Evolutionary conservation across 192 early-diverging fungal species (phyloP).

Genomic region (Backusella psychrophila): DNA sequence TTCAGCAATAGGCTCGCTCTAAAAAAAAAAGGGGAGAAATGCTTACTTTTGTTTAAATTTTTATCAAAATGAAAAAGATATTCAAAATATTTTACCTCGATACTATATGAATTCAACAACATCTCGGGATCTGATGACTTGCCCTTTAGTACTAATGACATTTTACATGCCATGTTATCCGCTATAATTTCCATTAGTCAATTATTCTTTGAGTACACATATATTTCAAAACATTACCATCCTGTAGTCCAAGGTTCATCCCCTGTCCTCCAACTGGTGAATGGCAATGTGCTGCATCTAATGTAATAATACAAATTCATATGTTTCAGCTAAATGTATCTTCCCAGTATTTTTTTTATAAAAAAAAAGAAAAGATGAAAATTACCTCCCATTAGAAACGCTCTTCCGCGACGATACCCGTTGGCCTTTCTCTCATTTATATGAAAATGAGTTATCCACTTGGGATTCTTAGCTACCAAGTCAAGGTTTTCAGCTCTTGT

Average conservation of each 20-base stretch:
- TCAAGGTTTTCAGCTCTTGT: background rate
- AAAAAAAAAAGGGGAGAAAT: background rate
- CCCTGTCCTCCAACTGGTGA: slow-evolving; percentile 40
- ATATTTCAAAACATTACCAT: slow-evolving; percentile 25
- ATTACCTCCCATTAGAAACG: slow-evolving; percentile 29
- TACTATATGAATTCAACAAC: slow-evolving; percentile 37
- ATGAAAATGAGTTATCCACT: slow-evolving; percentile 23
- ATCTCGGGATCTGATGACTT: slow-evolving; percentile 21
- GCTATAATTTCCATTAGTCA: slow-evolving; percentile 14
- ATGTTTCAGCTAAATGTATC: background rate
- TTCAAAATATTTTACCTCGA: slow-evolving; percentile 15
- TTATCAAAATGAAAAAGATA: too few species aligned
- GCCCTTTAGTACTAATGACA: slow-evolving; percentile 37
- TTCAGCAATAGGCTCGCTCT: slow-evolving; percentile 8
- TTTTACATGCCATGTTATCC: slow-evolving; percentile 46
- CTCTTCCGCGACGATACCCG: slow-evolving; percentile 16
- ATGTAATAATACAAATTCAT: background rate
- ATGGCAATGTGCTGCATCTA: slow-evolving; percentile 40
- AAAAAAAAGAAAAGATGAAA: background rate
- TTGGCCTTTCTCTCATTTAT: slow-evolving; percentile 34
- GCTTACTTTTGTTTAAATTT: background rate
- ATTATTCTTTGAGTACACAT: background rate
- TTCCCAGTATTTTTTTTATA: background rate
- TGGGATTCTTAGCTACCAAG: background rate
- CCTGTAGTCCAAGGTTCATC: slow-evolving; percentile 44